Evolutionary conservation across 371 early-diverging fungal species (phyloP).

Genomic region (Lichtheimia corymbifera): DNA sequence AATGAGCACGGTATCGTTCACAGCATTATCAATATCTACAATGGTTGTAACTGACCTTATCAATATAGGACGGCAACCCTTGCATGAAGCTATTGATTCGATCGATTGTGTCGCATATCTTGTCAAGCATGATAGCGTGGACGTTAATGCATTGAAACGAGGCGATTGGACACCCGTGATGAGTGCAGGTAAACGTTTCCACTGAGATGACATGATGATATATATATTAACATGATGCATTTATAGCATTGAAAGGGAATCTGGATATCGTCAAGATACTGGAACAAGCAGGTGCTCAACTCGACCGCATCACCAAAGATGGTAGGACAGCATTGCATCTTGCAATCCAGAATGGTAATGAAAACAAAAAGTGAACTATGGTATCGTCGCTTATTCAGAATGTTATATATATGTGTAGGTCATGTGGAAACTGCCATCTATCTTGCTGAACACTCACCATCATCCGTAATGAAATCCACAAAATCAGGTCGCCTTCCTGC

Average conservation of each 20-base stretch:
- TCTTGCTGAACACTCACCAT: slow-evolving; percentile 37
- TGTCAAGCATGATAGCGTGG: slow-evolving; percentile 29
- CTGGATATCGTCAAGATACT: slow-evolving; percentile 35
- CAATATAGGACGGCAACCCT: slow-evolving; percentile 40
- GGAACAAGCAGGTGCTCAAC: slow-evolving; percentile 27
- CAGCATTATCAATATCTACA: neutral
- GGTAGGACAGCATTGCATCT: slow-evolving; percentile 55
- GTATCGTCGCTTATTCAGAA: neutral
- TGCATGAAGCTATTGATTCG: slow-evolving; percentile 54
- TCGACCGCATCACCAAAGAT: slow-evolving; percentile 41
- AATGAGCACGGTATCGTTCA: slow-evolving; percentile 46
- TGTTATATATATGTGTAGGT: slow-evolving; percentile 21
- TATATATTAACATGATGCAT: neutral
- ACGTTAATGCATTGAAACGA: slow-evolving; percentile 53
- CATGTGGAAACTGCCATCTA: slow-evolving; percentile 39
- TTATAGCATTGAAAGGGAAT: slow-evolving; percentile 45
- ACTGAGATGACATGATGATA: neutral
- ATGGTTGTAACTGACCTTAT: too few relatives aligned
- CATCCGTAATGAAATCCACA: slow-evolving; percentile 28
- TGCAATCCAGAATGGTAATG: slow-evolving; percentile 49
- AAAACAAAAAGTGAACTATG: neutral
- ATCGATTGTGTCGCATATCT: slow-evolving; percentile 38
- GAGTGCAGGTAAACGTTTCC: slow-evolving; percentile 39
- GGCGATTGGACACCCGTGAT: slow-evolving; percentile 60
- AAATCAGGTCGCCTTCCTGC: slow-evolving; percentile 49